phyloP scores from a whole-genome alignment of 768 basidiomycete genomes.

The Agaricus blazei region DNA sequence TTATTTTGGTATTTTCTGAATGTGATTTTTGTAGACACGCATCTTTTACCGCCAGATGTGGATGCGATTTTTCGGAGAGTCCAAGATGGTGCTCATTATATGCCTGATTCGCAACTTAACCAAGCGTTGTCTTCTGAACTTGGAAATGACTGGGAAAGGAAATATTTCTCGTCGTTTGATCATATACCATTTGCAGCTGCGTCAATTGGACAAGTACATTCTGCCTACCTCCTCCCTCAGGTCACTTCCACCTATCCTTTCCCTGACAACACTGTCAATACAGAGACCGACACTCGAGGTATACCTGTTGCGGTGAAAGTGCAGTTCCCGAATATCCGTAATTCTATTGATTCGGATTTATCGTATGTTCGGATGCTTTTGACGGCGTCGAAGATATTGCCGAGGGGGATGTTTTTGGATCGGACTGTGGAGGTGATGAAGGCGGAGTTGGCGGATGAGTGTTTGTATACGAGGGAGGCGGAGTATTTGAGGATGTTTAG shows the following conservation, averaged over 20 bases:
- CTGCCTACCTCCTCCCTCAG: slow-evolving; percentile 52
- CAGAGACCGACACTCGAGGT: not conserved
- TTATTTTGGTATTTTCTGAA: not conserved
- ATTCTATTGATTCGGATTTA: slow-evolving; percentile 85
- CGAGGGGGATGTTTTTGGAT: slow-evolving; percentile 86
- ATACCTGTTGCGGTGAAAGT: slow-evolving; percentile 74
- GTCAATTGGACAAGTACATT: slow-evolving; percentile 95
- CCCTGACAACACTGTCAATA: not conserved
- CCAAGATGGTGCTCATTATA: slow-evolving; percentile 95
- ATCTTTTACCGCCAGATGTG: slow-evolving; percentile 80
- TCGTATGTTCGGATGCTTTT: slow-evolving; percentile 81
- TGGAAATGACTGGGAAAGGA: slow-evolving; percentile 65
- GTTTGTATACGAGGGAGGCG: slow-evolving; percentile 85
- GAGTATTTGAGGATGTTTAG: slow-evolving; percentile 58
- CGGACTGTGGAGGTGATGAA: slow-evolving; percentile 87
- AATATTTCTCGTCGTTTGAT: slow-evolving; percentile 66
- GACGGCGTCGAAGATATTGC: slow-evolving; percentile 74
- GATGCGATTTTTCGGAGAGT: slow-evolving; percentile 87
- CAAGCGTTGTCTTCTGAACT: slow-evolving; percentile 53
- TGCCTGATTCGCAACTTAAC: slow-evolving; percentile 93
- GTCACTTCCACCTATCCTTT: slow-evolving; percentile 21
- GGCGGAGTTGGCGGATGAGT: slow-evolving; percentile 87
- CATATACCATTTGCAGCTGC: slow-evolving; percentile 91
- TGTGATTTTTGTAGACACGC: slow-evolving; percentile 59
- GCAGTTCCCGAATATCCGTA: slow-evolving; percentile 89